phyloP scores from a whole-genome alignment of 306 rosid species.

The Prunus persica region DNA sequence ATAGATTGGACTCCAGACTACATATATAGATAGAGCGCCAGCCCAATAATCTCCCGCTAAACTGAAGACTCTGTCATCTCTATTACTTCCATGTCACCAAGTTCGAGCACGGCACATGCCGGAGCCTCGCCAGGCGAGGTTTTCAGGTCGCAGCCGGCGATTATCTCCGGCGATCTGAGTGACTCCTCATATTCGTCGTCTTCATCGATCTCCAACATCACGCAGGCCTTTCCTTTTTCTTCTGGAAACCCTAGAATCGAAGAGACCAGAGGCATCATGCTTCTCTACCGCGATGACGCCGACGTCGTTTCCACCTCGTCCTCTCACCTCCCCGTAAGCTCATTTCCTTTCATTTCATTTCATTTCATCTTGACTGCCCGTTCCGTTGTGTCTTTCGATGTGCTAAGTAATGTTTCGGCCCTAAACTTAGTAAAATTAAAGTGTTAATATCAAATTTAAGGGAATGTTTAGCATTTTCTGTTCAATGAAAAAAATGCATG shows the following conservation, averaged over 20 bases:
- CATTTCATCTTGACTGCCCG: neutral
- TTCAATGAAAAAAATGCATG: neutral
- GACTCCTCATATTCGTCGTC: constrained; percentile 41
- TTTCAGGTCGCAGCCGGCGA: constrained; percentile 21
- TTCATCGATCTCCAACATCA: constrained; percentile 43
- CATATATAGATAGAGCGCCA: neutral
- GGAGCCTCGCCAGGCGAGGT: constrained; percentile 43
- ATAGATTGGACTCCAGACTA: too few relatives aligned
- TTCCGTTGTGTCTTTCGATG: neutral
- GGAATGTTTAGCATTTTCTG: neutral
- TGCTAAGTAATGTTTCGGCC: neutral
- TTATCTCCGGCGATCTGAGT: constrained; percentile 30
- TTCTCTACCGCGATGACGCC: constrained; percentile 59
- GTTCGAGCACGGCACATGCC: constrained; percentile 38
- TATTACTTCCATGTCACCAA: constrained; percentile 27
- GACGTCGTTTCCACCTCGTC: constrained; percentile 22
- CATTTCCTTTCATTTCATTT: neutral
- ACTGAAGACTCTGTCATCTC: neutral
- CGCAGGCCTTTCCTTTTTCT: constrained; percentile 75
- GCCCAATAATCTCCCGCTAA: constrained; percentile 17
- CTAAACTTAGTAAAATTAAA: neutral
- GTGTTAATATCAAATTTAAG: neutral
- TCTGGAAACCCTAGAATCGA: constrained; percentile 99
- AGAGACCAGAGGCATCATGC: constrained; percentile 88
- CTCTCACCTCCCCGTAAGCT: constrained; percentile 57